Percentiles rank a stretch among this genome's conserved stretches.
These are phyloP conservation scores for Cicer yamashitae DNA, from an alignment of 306 rosid genomes.

Conservation along the genomic window DNA sequence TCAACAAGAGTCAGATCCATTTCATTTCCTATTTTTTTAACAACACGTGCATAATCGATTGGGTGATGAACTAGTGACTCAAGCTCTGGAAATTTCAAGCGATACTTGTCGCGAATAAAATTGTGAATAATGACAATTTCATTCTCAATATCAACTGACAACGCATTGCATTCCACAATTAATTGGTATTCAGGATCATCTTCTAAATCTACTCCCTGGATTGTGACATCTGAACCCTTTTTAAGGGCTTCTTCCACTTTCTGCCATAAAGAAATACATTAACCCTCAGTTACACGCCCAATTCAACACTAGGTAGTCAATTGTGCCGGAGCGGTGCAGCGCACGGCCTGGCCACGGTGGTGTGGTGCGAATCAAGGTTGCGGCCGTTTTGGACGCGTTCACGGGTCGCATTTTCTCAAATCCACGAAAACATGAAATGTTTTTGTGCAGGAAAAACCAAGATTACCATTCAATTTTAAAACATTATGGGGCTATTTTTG, in stretches of 20 bases:
- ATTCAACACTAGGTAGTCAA: neutral
- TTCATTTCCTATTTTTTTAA: conserved; percentile 95
- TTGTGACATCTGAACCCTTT: conserved; percentile 64
- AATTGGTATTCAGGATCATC: conserved; percentile 97
- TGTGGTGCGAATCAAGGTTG: no score
- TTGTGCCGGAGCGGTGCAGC: no score
- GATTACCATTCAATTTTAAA: no score
- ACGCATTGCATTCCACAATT: conserved; percentile 87
- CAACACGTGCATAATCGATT: conserved; percentile 95
- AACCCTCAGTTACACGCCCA: conserved; percentile 29
- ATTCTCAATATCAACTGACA: conserved; percentile 95
- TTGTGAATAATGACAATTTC: conserved; percentile 89
- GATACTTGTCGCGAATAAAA: conserved; percentile 93
- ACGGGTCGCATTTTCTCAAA: no score
- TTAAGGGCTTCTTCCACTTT: conserved; percentile 89
- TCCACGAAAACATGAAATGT: no score
- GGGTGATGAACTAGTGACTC: conserved; percentile 96
- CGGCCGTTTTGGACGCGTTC: no score
- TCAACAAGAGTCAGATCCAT: conserved; percentile 92
- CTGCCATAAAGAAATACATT: conserved; percentile 57
- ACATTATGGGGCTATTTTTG: no score
- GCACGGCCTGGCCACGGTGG: no score
- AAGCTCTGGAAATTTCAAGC: conserved; percentile 92
- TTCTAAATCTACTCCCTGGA: conserved; percentile 71
- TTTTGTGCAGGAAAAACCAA: no score